phyloP scores from a whole-genome alignment of 176 grass and related monocot genomes.

The Cenchrus americanus region DNA sequence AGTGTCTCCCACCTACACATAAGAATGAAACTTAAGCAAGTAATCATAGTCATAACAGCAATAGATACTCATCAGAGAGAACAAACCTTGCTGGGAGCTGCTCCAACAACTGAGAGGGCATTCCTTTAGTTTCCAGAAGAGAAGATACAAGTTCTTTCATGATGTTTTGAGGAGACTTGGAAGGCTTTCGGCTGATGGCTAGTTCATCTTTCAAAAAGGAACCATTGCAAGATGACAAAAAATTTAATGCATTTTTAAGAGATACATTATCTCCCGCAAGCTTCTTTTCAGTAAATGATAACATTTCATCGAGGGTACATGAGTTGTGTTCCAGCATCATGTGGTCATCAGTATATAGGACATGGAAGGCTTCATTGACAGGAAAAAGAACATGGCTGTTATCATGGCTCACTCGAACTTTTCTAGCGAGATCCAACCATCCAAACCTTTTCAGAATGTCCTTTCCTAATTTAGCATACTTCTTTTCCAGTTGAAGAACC shows the following conservation, averaged over 20 bases:
- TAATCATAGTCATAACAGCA: neutral
- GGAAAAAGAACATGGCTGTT: constrained; percentile 68
- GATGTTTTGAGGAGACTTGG: constrained; percentile 71
- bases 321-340: constrained; percentile 37
- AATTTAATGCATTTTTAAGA: constrained; percentile 50
- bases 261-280: constrained; percentile 43
- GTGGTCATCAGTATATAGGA: constrained; percentile 50
- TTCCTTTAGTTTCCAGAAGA: constrained; percentile 64
- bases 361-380: constrained; percentile 56
- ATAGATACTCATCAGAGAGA: constrained; percentile 18
- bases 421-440: constrained; percentile 89
- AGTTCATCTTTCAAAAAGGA: constrained; percentile 75
- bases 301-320: constrained; percentile 35
- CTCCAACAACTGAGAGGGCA: constrained; percentile 64
- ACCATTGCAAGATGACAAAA: constrained; percentile 58
- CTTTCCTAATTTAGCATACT: constrained; percentile 77
- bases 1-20: constrained; percentile 85
- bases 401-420: constrained; percentile 70
- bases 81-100: constrained; percentile 86
- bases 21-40: constrained; percentile 32
- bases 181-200: constrained; percentile 51
- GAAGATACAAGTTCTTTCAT: constrained; percentile 77
- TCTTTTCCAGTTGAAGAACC: constrained; percentile 77
- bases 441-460: constrained; percentile 82
- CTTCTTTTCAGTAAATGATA: constrained; percentile 38